phyloP scores from a whole-genome alignment of 1,284 basidiomycete species.

The Malassezia furfur region DNA sequence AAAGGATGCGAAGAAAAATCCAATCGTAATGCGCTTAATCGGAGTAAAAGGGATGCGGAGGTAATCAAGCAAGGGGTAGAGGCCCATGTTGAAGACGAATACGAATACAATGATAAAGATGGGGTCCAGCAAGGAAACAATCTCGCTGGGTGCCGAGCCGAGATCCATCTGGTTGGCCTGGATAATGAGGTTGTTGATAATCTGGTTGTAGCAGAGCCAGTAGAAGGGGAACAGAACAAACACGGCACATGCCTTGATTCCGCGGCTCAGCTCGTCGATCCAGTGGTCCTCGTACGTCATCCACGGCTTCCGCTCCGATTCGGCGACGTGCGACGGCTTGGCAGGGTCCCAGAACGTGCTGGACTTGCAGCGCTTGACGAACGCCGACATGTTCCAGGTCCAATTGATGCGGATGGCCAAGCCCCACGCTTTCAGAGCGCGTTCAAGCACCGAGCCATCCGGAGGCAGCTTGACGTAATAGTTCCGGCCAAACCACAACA shows the following conservation, averaged over 20 bases:
- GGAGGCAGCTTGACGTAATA: constrained; percentile 63
- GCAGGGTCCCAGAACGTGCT: constrained; percentile 68
- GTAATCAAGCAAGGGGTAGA: constrained; percentile 65
- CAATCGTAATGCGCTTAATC: constrained; percentile 58
- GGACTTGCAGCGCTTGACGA: constrained; percentile 49
- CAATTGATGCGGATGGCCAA: constrained; percentile 43
- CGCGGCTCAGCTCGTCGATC: constrained; percentile 73
- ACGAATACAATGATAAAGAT: constrained; percentile 52
- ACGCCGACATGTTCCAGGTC: constrained; percentile 43
- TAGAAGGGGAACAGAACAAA: constrained; percentile 62
- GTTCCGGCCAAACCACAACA: constrained; percentile 61
- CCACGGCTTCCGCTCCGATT: constrained; percentile 46
- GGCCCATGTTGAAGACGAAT: constrained; percentile 51
- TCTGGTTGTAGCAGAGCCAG: constrained; percentile 51
- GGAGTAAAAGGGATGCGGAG: constrained; percentile 58
- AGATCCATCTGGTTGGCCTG: constrained; percentile 53
- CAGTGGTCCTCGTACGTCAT: constrained; percentile 52
- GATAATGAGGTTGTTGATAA: constrained; percentile 61
- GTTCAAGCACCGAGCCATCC: constrained; percentile 67
- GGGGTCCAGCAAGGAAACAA: constrained; percentile 70
- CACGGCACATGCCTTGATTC: constrained; percentile 72
- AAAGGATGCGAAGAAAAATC: constrained; percentile 55
- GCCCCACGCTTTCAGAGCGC: constrained; percentile 45
- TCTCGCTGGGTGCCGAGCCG: constrained; percentile 65
- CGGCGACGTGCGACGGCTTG: constrained; percentile 55